These are phyloP conservation scores for Lactifluus rugatus DNA, from an alignment of 768 basidiomycete genomes.

Conservation along the genomic window DNA sequence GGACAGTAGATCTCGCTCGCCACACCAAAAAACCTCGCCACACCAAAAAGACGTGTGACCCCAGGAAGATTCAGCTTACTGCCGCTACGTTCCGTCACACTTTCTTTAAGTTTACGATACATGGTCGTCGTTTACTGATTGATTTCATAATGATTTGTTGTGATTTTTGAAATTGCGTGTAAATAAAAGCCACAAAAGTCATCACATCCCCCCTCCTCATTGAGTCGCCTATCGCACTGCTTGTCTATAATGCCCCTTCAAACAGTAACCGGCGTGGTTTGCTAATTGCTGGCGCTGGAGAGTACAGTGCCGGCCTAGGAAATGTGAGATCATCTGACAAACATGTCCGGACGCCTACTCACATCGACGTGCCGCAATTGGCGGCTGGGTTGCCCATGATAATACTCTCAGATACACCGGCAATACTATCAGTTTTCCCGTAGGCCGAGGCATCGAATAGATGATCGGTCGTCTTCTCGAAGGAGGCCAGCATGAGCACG, in stretches of 20 bases:
- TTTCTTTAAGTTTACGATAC: not conserved
- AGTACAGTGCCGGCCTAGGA: slow-evolving; percentile 32
- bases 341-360: slow-evolving; percentile 23
- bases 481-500: slow-evolving; percentile 96
- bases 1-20: slow-evolving; percentile 20
- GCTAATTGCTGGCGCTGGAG: slow-evolving; percentile 29
- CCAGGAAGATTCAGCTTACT: not conserved
- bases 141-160: slow-evolving; percentile 1
- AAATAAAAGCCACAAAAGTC: slow-evolving; percentile 1
- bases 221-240: not conserved
- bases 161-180: not conserved
- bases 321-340: not conserved
- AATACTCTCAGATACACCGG: slow-evolving; percentile 97
- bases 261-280: slow-evolving; percentile 33
- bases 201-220: not conserved
- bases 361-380: slow-evolving; percentile 93
- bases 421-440: slow-evolving; percentile 89
- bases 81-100: not conserved
- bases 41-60: slow-evolving; percentile 6
- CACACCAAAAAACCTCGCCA: slow-evolving; percentile 12
- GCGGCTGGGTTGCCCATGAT: slow-evolving; percentile 98
- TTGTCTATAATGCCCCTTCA: slow-evolving; percentile 29
- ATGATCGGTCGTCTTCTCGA: slow-evolving; percentile 99
- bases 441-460: slow-evolving; percentile 95
- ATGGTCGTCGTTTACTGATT: not conserved